Evolutionary conservation across 2,329 filamentous ascomycete genomes (phyloP).

Genomic region (Fusarium protoensiforme): DNA sequence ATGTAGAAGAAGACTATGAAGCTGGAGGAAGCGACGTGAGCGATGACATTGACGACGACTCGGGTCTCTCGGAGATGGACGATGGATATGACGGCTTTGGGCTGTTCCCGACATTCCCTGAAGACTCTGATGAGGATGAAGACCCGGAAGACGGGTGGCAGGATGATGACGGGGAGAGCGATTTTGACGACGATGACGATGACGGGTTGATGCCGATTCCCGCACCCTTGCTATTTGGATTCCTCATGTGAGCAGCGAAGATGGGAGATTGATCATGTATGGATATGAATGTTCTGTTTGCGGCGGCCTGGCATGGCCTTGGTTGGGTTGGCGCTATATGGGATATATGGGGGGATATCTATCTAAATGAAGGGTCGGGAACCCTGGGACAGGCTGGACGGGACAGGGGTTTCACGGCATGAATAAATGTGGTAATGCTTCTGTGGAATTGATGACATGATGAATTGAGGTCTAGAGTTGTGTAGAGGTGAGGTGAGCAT

Average conservation of each 20-base stretch:
- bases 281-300: not conserved
- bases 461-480: not conserved
- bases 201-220: conserved; percentile 28
- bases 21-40: conserved; percentile 18
- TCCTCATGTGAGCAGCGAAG: conserved; percentile 30
- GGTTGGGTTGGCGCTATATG: conserved; percentile 25
- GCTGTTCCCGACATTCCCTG: conserved; percentile 14
- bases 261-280: not conserved
- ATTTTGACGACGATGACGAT: conserved; percentile 38
- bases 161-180: conserved; percentile 18
- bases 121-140: conserved; percentile 21
- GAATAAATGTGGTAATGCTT: conserved; percentile 5
- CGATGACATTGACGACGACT: conserved; percentile 30
- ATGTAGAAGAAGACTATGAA: conserved; percentile 7
- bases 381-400: conserved; percentile 13
- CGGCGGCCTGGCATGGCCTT: not conserved
- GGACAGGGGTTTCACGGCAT: conserved; percentile 11
- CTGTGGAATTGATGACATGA: not conserved
- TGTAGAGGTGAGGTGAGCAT: not conserved
- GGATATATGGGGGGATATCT: conserved; percentile 4
- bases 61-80: conserved; percentile 20
- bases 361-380: conserved; percentile 2
- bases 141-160: conserved; percentile 18
- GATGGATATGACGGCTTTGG: conserved; percentile 17
- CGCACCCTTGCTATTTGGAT: conserved; percentile 34